A percentile compares a stretch with the other conserved stretches of the same genome.
These are phyloP conservation scores for Pluteus cervinus DNA, from an alignment of 768 basidiomycete genomes.

Conservation along the genomic window DNA sequence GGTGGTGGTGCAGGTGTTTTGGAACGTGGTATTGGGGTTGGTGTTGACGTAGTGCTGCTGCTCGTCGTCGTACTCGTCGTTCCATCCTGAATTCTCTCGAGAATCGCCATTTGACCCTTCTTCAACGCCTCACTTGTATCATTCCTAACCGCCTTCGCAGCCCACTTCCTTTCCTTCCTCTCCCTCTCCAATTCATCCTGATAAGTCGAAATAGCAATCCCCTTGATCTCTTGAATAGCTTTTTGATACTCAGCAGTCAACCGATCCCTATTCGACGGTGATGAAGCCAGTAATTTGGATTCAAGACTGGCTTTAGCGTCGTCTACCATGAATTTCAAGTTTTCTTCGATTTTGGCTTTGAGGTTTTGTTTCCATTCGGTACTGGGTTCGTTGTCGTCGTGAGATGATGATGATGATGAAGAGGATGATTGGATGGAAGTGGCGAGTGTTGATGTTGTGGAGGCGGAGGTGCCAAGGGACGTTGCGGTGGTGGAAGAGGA, in stretches of 20 bases:
- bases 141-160: slow-evolving; percentile 3
- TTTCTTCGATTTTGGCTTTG: slow-evolving; percentile 7
- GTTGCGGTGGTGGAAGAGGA: no score
- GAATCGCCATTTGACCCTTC: neutral
- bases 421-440: no score
- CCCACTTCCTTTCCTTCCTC: slow-evolving; percentile 7
- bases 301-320: slow-evolving; percentile 6
- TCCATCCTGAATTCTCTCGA: neutral
- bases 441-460: no score
- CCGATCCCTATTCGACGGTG: no score
- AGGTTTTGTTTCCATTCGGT: slow-evolving; percentile 6
- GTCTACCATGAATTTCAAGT: slow-evolving; percentile 6
- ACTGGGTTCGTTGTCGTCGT: slow-evolving; percentile 3
- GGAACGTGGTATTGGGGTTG: neutral
- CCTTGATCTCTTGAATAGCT: slow-evolving; percentile 3
- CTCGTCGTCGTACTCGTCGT: neutral
- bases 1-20: neutral
- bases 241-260: slow-evolving; percentile 4
- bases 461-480: no score
- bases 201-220: slow-evolving; percentile 5
- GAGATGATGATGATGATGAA: no score
- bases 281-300: no score
- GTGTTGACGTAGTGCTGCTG: neutral
- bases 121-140: slow-evolving; percentile 7
- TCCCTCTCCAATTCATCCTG: slow-evolving; percentile 6